Percentiles rank a stretch among this genome's conserved stretches.
These are phyloP conservation scores for Kluyveromyces dobzhanskii DNA, from an alignment of 805 yeast genomes.

Conservation along the genomic window DNA sequence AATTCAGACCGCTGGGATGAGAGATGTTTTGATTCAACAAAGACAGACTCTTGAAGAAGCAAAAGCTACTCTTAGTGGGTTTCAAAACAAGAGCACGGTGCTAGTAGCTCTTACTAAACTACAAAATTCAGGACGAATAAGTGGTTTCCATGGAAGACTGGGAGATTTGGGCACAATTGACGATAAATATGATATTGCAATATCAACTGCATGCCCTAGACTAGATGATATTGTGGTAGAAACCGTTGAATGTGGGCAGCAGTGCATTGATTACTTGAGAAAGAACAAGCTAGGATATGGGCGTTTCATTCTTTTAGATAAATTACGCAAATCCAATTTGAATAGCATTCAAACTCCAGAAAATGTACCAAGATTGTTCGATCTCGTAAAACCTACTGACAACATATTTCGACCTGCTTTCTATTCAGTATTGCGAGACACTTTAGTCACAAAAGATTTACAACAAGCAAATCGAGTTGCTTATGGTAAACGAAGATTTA, in stretches of 20 bases:
- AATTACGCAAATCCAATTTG: constrained; percentile 57
- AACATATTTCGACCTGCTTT: constrained; percentile 76
- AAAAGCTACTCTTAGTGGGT: constrained; percentile 42
- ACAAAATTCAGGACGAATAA: constrained; percentile 70
- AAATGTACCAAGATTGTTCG: constrained; percentile 74
- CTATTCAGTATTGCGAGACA: constrained; percentile 77
- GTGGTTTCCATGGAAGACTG: constrained; percentile 81
- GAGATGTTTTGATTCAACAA: constrained; percentile 40
- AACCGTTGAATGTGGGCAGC: constrained; percentile 58
- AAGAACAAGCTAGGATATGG: constrained; percentile 83
- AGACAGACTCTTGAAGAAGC: constrained; percentile 67
- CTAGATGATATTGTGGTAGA: constrained; percentile 92
- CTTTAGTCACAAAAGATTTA: constrained; percentile 74
- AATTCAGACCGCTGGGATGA: constrained; percentile 43
- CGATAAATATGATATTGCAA: constrained; percentile 81
- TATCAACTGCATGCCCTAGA: constrained; percentile 90
- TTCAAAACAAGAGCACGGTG: constrained; percentile 67
- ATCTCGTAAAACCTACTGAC: constrained; percentile 62
- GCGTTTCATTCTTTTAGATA: constrained; percentile 70
- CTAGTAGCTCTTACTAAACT: constrained; percentile 58
- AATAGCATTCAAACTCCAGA: constrained; percentile 60
- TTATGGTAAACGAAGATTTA: constrained; percentile 67
- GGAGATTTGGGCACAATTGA: constrained; percentile 93
- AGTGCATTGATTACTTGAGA: constrained; percentile 74
- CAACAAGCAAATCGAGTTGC: constrained; percentile 83